These are phyloP conservation scores for Aureoboletus auriporus DNA, from an alignment of 768 basidiomycete species.

Conservation along the genomic window DNA sequence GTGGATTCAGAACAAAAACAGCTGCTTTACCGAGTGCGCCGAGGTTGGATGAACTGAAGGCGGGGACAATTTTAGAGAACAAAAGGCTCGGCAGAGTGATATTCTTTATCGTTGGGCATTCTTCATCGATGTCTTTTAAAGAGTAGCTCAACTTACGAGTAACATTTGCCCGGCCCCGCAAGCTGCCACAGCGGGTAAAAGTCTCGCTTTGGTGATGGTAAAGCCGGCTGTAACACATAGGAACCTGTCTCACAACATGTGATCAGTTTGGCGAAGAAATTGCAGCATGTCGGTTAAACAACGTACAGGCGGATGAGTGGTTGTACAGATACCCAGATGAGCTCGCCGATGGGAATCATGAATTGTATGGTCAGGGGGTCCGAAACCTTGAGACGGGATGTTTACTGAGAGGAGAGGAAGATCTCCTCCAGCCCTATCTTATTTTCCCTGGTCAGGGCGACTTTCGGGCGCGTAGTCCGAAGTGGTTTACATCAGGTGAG, in stretches of 20 bases:
- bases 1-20: not conserved
- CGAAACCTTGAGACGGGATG: too few species aligned
- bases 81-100: constrained; percentile 59
- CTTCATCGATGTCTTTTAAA: not conserved
- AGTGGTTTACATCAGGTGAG: not conserved
- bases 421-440: too few species aligned
- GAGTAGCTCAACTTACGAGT: constrained; percentile 33
- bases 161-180: constrained; percentile 57
- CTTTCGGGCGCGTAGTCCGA: not conserved
- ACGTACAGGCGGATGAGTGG: constrained; percentile 55
- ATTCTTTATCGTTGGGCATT: constrained; percentile 32
- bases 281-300: constrained; percentile 18
- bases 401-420: too few species aligned
- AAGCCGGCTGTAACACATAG: constrained; percentile 55
- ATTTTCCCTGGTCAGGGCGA: too few species aligned
- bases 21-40: constrained; percentile 42
- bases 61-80: constrained; percentile 70
- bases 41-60: constrained; percentile 57
- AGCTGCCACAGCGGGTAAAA: constrained; percentile 57
- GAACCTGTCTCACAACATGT: constrained; percentile 34
- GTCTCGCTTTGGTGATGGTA: constrained; percentile 52
- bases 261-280: not conserved
- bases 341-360: constrained; percentile 35
- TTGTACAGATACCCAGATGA: constrained; percentile 62
- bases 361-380: not conserved